These are phyloP conservation scores for Schizosaccharomyces octosporus DNA, from an alignment of 805 yeast genomes.

Conservation along the genomic window DNA sequence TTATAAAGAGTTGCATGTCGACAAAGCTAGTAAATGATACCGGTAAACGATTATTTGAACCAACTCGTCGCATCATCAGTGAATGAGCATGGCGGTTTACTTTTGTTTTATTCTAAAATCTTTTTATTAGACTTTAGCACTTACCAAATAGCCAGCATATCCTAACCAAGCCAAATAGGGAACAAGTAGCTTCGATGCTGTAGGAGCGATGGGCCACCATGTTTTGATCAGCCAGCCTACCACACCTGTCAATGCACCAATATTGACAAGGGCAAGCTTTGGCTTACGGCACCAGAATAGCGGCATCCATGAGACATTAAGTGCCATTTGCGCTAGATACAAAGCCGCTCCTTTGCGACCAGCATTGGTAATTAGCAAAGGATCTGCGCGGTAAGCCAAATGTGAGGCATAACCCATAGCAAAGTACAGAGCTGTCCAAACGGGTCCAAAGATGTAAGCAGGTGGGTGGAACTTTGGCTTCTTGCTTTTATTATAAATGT, in stretches of 20 bases:
- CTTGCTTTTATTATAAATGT: background rate
- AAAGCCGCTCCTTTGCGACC: background rate
- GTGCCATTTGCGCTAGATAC: background rate
- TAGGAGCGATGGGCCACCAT: background rate
- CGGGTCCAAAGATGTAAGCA: conserved; percentile 10
- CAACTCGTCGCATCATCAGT: too few relatives aligned
- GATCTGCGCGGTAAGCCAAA: background rate
- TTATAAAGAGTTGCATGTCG: too few relatives aligned
- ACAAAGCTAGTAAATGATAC: too few relatives aligned
- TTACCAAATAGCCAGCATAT: conserved; percentile 2
- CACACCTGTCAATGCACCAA: background rate
- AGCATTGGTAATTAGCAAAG: background rate
- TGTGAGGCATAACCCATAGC: conserved; percentile 2
- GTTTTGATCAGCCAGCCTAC: conserved; percentile 1
- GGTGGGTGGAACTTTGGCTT: background rate
- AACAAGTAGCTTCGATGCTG: background rate
- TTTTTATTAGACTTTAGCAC: background rate
- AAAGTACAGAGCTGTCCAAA: conserved; percentile 1
- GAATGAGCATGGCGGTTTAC: too few relatives aligned
- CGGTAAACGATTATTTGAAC: too few relatives aligned
- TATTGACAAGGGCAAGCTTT: background rate
- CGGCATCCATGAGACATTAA: conserved; percentile 1
- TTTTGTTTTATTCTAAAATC: too few relatives aligned
- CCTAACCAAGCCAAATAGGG: conserved; percentile 2
- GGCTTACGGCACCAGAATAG: background rate